Base-by-base conservation (phyloP, 2,329 filamentous ascomycete genomes). In the Thielaviopsis ethacetica region DNA sequence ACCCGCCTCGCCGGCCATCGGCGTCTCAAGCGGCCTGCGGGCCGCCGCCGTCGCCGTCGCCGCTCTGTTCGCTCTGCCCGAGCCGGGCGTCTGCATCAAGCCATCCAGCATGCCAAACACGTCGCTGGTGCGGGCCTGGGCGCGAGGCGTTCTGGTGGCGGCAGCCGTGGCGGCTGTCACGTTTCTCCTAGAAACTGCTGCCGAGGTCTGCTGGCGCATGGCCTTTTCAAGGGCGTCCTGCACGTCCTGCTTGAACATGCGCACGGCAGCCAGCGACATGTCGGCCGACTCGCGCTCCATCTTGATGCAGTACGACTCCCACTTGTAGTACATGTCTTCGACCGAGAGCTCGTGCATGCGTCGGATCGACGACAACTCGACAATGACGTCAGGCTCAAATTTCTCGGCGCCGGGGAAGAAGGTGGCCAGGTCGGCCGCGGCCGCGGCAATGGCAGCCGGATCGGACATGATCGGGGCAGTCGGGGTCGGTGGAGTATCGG, bases 301-400 rank as follows among this genome's bases (percentile, higher is more conserved):
- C 71, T 91, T 95, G 69, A 98, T 85, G 71, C 87, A 91, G 76
- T 96, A 97, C 0, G 90, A 91, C 71, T 98, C 93, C 93, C 93
- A 98, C 77, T 97, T 97, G 81, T 89, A 96, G 71, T 89, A 96
- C 26, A 97, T 77, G 68, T 97, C 93, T 69, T 97, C 84, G 38
- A 84, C 78, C 17, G 83, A 81, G 62, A 97, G 79, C 54, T 82
- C 83, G 72, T 96, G 88, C 62, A 97, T 77, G 58, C 85, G 83
- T 73, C 93, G 80, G 68, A 95, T 94, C 61, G 89, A 94, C 68
- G 86, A 80, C 64, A 98, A 76, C 72, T 96, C 91, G 57, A 78
- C 75, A 63, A 89, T 74, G 60, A 97, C 80, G 70, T 97, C 91
- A 63, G 83, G 75, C 62, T 88, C 81, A 5, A 97, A 76, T 44